phyloP scores from a whole-genome alignment of 2,329 filamentous ascomycete genomes.

The Polytolypa hystricis region DNA sequence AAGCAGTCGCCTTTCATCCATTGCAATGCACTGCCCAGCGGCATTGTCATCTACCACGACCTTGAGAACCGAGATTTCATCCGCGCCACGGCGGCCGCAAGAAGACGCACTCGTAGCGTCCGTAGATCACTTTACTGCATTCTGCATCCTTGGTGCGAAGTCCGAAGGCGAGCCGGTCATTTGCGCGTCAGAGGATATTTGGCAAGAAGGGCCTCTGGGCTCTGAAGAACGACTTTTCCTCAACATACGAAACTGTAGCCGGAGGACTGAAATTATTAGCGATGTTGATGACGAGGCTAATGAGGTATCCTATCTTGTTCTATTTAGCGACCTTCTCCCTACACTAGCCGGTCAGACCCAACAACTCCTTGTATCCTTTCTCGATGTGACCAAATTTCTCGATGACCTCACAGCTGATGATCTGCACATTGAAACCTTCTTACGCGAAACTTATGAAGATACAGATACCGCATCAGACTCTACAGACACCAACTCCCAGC shows the following conservation, averaged over 20 bases:
- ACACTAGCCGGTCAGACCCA: conserved; percentile 13
- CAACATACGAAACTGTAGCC: conserved; percentile 13
- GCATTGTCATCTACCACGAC: too few species aligned
- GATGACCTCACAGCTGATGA: conserved; percentile 15
- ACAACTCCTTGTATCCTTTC: conserved; percentile 17
- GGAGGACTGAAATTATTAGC: conserved; percentile 16
- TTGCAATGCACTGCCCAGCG: too few species aligned
- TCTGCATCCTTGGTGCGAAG: conserved; percentile 17
- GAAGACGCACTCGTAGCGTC: conserved; percentile 1
- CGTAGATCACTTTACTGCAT: conserved; percentile 19
- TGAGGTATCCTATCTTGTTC: conserved; percentile 16
- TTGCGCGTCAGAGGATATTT: conserved; percentile 15
- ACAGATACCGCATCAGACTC: too few species aligned
- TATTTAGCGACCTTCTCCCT: conserved; percentile 16
- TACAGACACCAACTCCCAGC: too few species aligned
- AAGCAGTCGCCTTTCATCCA: too few species aligned
- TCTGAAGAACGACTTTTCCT: conserved; percentile 17
- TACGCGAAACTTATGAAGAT: conserved; percentile 1
- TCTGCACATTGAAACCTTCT: conserved; percentile 6
- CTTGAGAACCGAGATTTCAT: too few species aligned
- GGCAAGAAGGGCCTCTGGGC: conserved; percentile 13
- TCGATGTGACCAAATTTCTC: conserved; percentile 21
- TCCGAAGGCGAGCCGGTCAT: conserved; percentile 14
- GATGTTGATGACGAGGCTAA: conserved; percentile 16
- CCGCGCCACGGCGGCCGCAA: not conserved